These are phyloP conservation scores for Lentinula novae-zelandiae DNA, from an alignment of 1,284 basidiomycete genomes.

Conservation along the genomic window DNA sequence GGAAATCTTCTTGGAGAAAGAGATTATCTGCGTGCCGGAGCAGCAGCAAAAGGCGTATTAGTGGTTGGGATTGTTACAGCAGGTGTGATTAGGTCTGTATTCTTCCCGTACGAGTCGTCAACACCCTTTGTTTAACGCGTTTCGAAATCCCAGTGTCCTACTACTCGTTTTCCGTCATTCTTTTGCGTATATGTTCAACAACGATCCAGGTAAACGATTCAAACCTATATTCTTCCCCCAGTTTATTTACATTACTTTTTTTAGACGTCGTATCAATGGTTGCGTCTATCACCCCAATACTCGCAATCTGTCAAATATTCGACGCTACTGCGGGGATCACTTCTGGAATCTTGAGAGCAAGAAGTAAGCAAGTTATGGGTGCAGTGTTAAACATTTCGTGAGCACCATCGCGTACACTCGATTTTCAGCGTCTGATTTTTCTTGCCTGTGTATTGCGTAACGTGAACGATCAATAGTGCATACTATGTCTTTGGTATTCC, in stretches of 20 bases:
- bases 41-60: conserved; percentile 61
- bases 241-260: not conserved
- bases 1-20: conserved; percentile 81
- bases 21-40: conserved; percentile 62
- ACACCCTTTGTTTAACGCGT: not conserved
- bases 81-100: conserved; percentile 54
- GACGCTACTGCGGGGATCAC: conserved; percentile 60
- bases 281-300: conserved; percentile 67
- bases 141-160: conserved; percentile 41
- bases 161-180: conserved; percentile 69
- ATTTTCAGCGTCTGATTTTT: not conserved
- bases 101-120: conserved; percentile 8
- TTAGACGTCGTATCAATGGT: conserved; percentile 63
- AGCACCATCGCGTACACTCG: not conserved
- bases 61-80: conserved; percentile 59
- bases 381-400: conserved; percentile 42
- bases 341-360: conserved; percentile 61
- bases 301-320: conserved; percentile 67
- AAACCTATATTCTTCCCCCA: not conserved
- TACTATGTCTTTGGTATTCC: conserved; percentile 52
- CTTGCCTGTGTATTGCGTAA: too few species aligned
- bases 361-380: conserved; percentile 56
- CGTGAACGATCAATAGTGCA: conserved; percentile 27
- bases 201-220: conserved; percentile 56
- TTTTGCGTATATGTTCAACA: conserved; percentile 85